phyloP scores from a whole-genome alignment of 305 asterid species.

The Fraxinus albicans region DNA sequence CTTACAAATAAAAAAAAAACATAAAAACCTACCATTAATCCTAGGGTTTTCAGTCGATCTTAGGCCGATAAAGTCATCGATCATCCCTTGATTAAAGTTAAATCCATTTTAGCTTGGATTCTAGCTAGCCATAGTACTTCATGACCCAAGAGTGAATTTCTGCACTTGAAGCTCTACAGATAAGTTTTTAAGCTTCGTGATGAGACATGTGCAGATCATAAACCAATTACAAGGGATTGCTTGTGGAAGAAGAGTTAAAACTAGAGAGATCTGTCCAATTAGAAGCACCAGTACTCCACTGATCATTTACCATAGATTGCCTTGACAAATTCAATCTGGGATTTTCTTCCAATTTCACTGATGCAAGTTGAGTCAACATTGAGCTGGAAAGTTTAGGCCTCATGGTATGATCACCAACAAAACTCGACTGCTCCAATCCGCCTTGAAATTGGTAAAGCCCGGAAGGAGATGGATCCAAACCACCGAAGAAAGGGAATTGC shows the following conservation, averaged over 20 bases:
- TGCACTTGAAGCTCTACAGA: constrained; percentile 9
- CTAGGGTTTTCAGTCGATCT: constrained; percentile 43
- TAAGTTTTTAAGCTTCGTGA: not conserved
- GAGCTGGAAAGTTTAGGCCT: constrained; percentile 52
- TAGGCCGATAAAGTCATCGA: not conserved
- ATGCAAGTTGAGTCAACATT: constrained; percentile 39
- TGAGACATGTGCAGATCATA: not conserved
- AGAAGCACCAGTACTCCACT: constrained; percentile 44
- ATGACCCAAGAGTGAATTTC: not conserved
- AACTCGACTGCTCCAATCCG: constrained; percentile 35
- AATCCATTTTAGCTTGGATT: not conserved
- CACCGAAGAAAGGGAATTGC: constrained; percentile 66
- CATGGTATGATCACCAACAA: constrained; percentile 25
- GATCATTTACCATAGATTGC: constrained; percentile 45
- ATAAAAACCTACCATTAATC: constrained; percentile 27
- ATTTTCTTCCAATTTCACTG: constrained; percentile 68
- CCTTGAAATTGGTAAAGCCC: constrained; percentile 53
- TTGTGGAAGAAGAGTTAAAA: constrained; percentile 75
- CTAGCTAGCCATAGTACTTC: not conserved
- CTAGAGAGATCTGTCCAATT: constrained; percentile 67
- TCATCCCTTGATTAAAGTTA: not conserved
- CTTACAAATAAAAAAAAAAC: constrained; percentile 22
- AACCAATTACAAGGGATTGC: constrained; percentile 43
- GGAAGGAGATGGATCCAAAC: constrained; percentile 42
- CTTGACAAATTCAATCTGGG: constrained; percentile 45